Evolutionary conservation across 75 land plant species (phyloP), one percentile per base, ranked within the genome.

Genomic region (Cryptomeria japonica): DNA sequence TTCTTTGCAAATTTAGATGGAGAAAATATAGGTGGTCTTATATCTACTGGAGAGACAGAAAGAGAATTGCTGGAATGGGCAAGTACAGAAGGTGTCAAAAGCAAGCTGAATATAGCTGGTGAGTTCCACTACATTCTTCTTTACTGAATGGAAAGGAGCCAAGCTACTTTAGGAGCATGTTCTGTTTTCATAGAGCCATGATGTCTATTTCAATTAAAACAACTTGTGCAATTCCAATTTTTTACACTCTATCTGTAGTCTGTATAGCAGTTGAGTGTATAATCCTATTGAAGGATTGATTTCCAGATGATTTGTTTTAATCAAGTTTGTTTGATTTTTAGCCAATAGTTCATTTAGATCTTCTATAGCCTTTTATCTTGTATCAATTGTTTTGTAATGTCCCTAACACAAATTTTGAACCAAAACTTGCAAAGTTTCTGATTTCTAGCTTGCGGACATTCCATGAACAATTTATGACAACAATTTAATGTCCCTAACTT

Each of bases 71-170:
- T 94, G 38, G 58, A 94, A 22, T 96, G 97, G 97, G 97, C 92
- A 77, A 84, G 58, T 80, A 86, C 53, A 61, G 88, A 96, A 86
- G 97, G 96, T 78, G 92, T 91, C 14, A 89, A 61, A 85, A 87
- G 90, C 72, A 96, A 91, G 79, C 36, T 96, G 83, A 84, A 89
- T 79, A 92, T 94, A 72, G 90, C 95, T 87, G 88, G 97, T 96
- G 87, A 90, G 91, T 92, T 36, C 61, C 44, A 19, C 1, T 49
- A 25, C 37, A 22, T 38, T 87, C 37, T 79, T 88, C 61, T 25
- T 41, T 80, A 41, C 28, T 28, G 11, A 44, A 80, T 28, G n/a
- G 47, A 42, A 42, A 41, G 44, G 46, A 80, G 19, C 14, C 31
- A 42, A 22, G 28, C n/a, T 42, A 44, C 46, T 80, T 22, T 80